Evolutionary conservation across 768 basidiomycete genomes (phyloP), one percentile per base, ranked within the genome.

Genomic region (Crepidotus variabilis): DNA sequence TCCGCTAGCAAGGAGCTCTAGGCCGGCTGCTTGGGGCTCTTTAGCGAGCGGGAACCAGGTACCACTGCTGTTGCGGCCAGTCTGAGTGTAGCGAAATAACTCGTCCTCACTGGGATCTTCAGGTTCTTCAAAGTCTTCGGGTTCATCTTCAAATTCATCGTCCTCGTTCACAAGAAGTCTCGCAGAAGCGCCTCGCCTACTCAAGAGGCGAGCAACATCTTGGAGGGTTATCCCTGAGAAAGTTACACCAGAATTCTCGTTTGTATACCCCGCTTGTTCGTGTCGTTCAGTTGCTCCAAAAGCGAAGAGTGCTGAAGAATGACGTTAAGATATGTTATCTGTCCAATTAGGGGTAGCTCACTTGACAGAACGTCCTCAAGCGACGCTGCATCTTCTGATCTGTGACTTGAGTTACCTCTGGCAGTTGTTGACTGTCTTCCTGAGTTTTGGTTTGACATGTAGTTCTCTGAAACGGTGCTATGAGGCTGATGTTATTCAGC

Each of bases 1-100:
- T 47, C 93, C 93, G 61, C 85, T 78, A 60, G 80, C 79, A 9
- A 92, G 76, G 11, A 96, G 75, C 43, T 81, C 75, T 14, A 85
- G 63, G 2, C 93, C 93, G 32, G 72, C 76, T 51, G 80, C 62
- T 67, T 87, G 81, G 6, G 91, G 88, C 56, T 86, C 79, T 18
- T 69, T 82, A 21, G 79, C 75, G 59, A 63, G 67, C 60, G 65
- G 68, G 62, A 63, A 70, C 71, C 70, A 74, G 11, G 55, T 55
- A 20, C 52, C 33, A 24, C 50, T 14, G 16, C n/a, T 48, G 24
- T 18, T 33, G 34, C 49, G 34, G 21, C 23, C 45, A 39, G 22
- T 23, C 28, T 46, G 53, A n/a, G 49, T 28, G 43, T 56, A 54
- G 28, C 21, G 13, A 13, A 72, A 74, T 2, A 69, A 69, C 20